phyloP scores from a whole-genome alignment of 495 filamentous ascomycete species.

The Neurospora cerealis region DNA sequence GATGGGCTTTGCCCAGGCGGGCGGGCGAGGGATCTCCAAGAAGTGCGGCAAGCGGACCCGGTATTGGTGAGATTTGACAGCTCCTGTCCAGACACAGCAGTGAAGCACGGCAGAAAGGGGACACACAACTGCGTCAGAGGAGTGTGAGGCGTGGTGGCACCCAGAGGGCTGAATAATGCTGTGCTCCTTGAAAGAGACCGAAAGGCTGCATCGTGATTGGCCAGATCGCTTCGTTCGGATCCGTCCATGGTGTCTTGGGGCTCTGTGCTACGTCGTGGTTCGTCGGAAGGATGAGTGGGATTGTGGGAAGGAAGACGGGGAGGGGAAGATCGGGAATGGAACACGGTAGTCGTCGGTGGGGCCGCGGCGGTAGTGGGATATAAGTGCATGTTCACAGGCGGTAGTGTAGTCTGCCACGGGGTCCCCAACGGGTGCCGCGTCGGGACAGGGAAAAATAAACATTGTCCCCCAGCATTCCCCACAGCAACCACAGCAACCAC shows the following conservation, averaged over 20 bases:
- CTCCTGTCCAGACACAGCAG: neutral
- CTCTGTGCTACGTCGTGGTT: neutral
- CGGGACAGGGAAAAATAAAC: neutral
- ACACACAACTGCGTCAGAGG: neutral
- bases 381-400: neutral
- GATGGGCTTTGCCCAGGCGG: neutral
- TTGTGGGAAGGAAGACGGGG: neutral
- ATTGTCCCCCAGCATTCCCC: neutral
- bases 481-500: neutral
- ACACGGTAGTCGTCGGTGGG: conserved; percentile 34
- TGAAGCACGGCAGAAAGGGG: neutral
- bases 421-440: neutral
- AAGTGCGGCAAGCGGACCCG: neutral
- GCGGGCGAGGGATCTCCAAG: neutral
- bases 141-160: neutral
- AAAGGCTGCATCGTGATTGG: neutral
- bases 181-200: neutral
- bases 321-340: conserved; percentile 23
- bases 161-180: neutral
- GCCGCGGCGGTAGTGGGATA: conserved; percentile 17
- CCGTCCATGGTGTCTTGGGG: neutral
- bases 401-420: neutral
- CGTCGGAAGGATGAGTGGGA: neutral
- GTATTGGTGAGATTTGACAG: neutral
- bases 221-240: neutral